Percentiles rank a stretch among this genome's conserved stretches.
phyloP scores from a whole-genome alignment of 2,329 filamentous ascomycete genomes.

The Macrophomina tecta region DNA sequence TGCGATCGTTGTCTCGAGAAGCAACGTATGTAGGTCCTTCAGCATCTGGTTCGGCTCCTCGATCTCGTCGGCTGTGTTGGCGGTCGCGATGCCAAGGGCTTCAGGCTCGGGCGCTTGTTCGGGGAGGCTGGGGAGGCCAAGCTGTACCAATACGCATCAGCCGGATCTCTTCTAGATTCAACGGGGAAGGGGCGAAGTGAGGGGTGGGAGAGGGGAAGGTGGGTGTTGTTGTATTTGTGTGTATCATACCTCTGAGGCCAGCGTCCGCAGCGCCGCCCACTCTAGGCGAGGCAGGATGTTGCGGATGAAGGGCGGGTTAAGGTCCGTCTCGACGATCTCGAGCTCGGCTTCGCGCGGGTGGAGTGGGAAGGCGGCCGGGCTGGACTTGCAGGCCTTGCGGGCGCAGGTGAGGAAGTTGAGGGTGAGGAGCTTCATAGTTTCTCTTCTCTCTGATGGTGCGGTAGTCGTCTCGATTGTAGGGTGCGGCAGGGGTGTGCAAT shows the following conservation, averaged over 20 bases:
- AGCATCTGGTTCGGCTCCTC: conserved; percentile 70
- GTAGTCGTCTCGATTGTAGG: background rate
- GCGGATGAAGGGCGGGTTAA: conserved; percentile 79
- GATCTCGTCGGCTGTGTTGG: conserved; percentile 33
- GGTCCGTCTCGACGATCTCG: conserved; percentile 79
- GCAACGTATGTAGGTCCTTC: conserved; percentile 77
- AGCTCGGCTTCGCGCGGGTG: conserved; percentile 93
- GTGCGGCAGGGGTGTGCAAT: too few relatives aligned
- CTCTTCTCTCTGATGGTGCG: background rate
- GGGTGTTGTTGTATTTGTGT: background rate
- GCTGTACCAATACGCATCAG: conserved; percentile 54
- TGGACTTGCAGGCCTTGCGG: conserved; percentile 89
- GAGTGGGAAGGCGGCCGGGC: conserved; percentile 80
- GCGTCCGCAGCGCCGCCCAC: conserved; percentile 79
- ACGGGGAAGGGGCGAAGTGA: too few relatives aligned
- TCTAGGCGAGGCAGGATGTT: conserved; percentile 89
- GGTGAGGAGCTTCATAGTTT: conserved; percentile 86
- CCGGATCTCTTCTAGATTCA: too few relatives aligned
- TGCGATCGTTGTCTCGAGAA: conserved; percentile 87
- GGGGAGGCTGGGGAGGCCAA: conserved; percentile 79
- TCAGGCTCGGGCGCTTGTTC: conserved; percentile 36
- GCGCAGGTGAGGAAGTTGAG: conserved; percentile 97
- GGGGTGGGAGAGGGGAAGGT: background rate
- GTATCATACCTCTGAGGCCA: conserved; percentile 72
- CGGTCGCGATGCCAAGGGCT: conserved; percentile 31